A percentile compares a stretch with the other conserved stretches of the same genome.
Conservation (phyloP, 148 eudicot species). For the Hydrangea macrophylla region DNA sequence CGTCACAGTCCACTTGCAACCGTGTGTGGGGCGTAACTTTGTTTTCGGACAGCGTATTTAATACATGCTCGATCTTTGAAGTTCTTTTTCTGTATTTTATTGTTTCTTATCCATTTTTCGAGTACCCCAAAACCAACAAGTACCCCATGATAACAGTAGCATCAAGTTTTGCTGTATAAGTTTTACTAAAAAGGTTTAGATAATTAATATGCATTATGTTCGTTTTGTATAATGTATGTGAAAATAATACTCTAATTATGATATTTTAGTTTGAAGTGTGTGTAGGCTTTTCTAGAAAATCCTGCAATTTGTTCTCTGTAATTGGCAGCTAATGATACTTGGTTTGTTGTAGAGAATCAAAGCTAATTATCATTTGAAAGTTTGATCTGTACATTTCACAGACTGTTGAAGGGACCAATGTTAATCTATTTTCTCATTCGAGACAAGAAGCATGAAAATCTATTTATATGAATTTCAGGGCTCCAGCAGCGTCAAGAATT, state of each 20-base stretch:
- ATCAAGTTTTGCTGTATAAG: conserved; percentile 6
- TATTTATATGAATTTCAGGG: conserved; percentile 42
- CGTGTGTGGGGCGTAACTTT: too few relatives aligned
- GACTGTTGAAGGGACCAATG: too few relatives aligned
- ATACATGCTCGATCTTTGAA: too few relatives aligned
- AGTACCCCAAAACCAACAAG: conserved; percentile 34
- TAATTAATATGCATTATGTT: not conserved
- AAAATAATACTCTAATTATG: not conserved
- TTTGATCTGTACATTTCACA: not conserved
- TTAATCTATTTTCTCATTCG: too few relatives aligned
- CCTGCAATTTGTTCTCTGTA: not conserved
- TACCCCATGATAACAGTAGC: conserved; percentile 16
- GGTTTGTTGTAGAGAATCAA: conserved; percentile 3
- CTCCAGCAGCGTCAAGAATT: conserved; percentile 84
- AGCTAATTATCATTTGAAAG: not conserved
- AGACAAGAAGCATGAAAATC: too few relatives aligned
- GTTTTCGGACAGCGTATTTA: too few relatives aligned
- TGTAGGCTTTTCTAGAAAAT: not conserved
- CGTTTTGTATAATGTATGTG: not conserved
- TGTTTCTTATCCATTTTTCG: too few relatives aligned
- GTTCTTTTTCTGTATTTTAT: too few relatives aligned
- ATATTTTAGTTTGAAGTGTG: not conserved
- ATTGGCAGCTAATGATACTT: not conserved
- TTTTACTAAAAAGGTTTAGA: not conserved
- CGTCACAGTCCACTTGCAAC: too few relatives aligned